Base-by-base conservation (phyloP, 139 green algal species). In the Axilococcus clingmanii region DNA sequence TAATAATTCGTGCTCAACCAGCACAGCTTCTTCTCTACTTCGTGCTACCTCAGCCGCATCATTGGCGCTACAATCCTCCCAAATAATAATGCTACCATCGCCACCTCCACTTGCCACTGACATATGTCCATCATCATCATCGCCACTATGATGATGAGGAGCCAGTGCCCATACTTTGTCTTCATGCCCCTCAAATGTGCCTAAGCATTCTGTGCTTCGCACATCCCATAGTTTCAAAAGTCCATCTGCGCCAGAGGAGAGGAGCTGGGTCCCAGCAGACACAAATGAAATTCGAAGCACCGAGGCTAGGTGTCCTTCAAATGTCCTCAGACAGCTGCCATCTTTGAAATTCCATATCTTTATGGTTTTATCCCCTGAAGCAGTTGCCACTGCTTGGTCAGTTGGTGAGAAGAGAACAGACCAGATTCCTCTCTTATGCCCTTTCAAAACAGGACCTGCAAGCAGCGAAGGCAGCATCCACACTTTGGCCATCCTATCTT, bases 351-450 rank as follows among this genome's bases (percentile, higher is more conserved):
- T 65, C 91, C 91, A 98, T 54, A 98, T 57, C 55, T 80, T 80
- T 11, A 97, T 41, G 5, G 79, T 93, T 52, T 79, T 81, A 72
- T 98, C 91, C 1, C 71, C 84, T 4, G 65, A 76, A 14, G 70
- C 69, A 2, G 76, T 84, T 5, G 58, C 66, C 23, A 89, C 45
- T 11, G 48, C 55, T 2, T 68, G 37, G 49, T 97, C 91, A 12
- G 91, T 68, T 4, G 87, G 85, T 0, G 84, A 91, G 60, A 98
- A 98, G 32, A 75, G 61, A 24, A 89, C 77, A 17, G 64, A 74
- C 91, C 91, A 98, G n/a, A 97, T 77, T 14, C 91, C 91, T 1
- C 88, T 70, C 66, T 81, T 84, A 77, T 98, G 91, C 6, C 91
- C 91, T 22, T 62, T 59, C 22, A 94, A 63, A 7, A 66, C 79